A percentile compares a stretch with the other conserved stretches of the same genome.
These are phyloP conservation scores for Rubia balearica DNA, from an alignment of 305 asterid genomes.

Conservation along the genomic window DNA sequence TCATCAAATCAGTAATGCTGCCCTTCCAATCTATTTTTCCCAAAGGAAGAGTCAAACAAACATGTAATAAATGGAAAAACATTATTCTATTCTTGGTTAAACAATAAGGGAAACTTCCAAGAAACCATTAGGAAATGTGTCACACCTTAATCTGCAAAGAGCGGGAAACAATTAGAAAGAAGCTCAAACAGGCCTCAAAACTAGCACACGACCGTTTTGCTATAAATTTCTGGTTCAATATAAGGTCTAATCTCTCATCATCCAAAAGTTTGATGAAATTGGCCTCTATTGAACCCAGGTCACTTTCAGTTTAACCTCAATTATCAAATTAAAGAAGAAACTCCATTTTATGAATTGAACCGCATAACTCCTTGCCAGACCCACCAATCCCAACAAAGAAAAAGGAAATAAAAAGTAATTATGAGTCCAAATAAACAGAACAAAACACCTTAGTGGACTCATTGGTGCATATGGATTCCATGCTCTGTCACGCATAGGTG, in stretches of 20 bases:
- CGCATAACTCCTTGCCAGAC: not conserved
- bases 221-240: not conserved
- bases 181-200: not conserved
- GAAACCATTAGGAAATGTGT: no score
- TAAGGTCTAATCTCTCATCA: not conserved
- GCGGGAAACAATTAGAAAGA: not conserved
- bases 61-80: not conserved
- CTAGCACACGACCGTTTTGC: not conserved
- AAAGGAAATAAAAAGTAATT: not conserved
- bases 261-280: not conserved
- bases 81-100: not conserved
- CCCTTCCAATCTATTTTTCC: not conserved
- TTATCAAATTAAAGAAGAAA: not conserved
- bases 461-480: conserved; percentile 94
- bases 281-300: not conserved
- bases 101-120: not conserved
- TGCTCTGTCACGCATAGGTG: conserved; percentile 97
- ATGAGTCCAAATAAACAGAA: not conserved
- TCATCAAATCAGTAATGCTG: not conserved
- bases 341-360: not conserved
- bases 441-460: conserved; percentile 79
- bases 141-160: not conserved
- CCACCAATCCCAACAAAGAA: not conserved
- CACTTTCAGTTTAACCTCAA: not conserved
- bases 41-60: not conserved